Percentiles rank a stretch among this genome's conserved stretches.
Conservation (phyloP, 2,329 filamentous ascomycete species). For the Rutstroemia sydowiana region DNA sequence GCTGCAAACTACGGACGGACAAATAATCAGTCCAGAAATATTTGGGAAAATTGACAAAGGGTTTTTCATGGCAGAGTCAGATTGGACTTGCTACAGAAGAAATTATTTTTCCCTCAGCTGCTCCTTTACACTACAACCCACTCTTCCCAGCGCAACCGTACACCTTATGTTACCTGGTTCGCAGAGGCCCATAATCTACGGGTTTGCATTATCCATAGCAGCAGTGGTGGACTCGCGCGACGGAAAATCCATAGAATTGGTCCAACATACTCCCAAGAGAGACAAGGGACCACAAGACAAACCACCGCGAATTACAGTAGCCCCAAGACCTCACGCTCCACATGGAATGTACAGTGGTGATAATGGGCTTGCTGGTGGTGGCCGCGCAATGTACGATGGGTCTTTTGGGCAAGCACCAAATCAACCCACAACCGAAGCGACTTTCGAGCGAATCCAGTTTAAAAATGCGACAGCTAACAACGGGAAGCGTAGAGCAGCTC, state of each 20-base stretch:
- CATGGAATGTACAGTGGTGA: conserved; percentile 22
- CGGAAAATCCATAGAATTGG: conserved; percentile 60
- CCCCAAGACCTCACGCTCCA: conserved; percentile 25
- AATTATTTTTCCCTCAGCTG: conserved; percentile 67
- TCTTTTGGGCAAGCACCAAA: conserved; percentile 21
- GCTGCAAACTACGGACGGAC: conserved; percentile 42
- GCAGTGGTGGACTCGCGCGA: conserved; percentile 56
- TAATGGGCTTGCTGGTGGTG: conserved; percentile 15
- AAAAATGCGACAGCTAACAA: conserved; percentile 71
- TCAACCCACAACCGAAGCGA: conserved; percentile 28
- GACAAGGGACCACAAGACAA: conserved; percentile 63
- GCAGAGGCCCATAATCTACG: conserved; percentile 38
- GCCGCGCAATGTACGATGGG: conserved; percentile 16
- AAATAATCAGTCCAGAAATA: conserved; percentile 51
- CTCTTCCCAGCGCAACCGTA: conserved; percentile 36
- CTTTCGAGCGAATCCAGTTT: conserved; percentile 68
- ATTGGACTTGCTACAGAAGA: conserved; percentile 68
- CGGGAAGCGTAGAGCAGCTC: conserved; percentile 62
- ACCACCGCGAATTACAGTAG: conserved; percentile 41
- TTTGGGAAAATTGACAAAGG: conserved; percentile 64
- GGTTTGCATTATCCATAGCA: conserved; percentile 59
- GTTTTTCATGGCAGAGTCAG: conserved; percentile 57
- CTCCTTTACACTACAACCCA: conserved; percentile 50
- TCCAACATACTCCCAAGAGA: conserved; percentile 68
- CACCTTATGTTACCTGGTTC: conserved; percentile 23